A percentile compares a stretch with the other conserved stretches of the same genome.
phyloP scores from a whole-genome alignment of 2,329 filamentous ascomycete genomes.

The Fusarium papillatum region DNA sequence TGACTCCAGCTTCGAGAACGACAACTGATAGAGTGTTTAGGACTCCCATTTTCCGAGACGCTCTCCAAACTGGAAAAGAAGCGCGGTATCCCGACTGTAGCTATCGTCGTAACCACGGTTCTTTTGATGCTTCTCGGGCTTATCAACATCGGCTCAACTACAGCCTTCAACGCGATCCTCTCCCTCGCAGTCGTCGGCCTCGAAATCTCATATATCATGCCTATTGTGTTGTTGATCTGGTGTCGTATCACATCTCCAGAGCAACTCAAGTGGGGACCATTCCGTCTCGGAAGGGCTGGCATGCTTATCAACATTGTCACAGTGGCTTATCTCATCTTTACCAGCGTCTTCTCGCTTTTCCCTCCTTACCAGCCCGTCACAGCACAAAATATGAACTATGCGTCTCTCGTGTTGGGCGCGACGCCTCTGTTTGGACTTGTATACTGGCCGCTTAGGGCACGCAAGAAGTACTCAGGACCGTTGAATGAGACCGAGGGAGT shows the following conservation, averaged over 20 bases:
- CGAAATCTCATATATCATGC: slow-evolving; percentile 29
- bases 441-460: slow-evolving; percentile 31
- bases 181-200: slow-evolving; percentile 30
- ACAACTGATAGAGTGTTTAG: neutral
- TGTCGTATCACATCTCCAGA: slow-evolving; percentile 20
- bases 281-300: slow-evolving; percentile 23
- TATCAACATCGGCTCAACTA: slow-evolving; percentile 39
- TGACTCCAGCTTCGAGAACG: too few species aligned
- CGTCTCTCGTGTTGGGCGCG: slow-evolving; percentile 21
- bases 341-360: slow-evolving; percentile 29
- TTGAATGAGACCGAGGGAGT: slow-evolving; percentile 20
- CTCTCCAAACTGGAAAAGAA: slow-evolving; percentile 21
- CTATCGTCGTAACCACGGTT: slow-evolving; percentile 6
- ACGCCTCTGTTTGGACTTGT: slow-evolving; percentile 28
- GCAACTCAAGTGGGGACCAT: slow-evolving; percentile 29
- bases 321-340: slow-evolving; percentile 19
- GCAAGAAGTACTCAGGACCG: slow-evolving; percentile 28
- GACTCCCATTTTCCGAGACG: slow-evolving; percentile 26
- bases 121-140: slow-evolving; percentile 33
- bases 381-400: slow-evolving; percentile 12
- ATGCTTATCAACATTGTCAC: slow-evolving; percentile 25
- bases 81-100: slow-evolving; percentile 21
- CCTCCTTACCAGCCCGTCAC: slow-evolving; percentile 17
- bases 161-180: slow-evolving; percentile 36
- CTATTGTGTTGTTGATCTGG: slow-evolving; percentile 26